These are phyloP conservation scores for Maudiozyma turicensis DNA, from an alignment of 805 yeast species.

Conservation along the genomic window DNA sequence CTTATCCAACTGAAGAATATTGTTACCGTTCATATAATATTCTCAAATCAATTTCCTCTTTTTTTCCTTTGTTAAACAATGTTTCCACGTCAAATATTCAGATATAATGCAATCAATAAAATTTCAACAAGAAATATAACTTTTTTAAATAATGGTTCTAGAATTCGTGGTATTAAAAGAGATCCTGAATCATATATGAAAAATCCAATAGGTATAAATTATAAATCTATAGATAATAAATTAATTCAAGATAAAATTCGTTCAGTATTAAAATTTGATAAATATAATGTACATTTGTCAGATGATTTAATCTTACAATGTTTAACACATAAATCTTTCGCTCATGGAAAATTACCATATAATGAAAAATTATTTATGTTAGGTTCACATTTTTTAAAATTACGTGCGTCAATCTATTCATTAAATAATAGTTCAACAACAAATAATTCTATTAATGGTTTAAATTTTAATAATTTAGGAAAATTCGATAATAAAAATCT, in stretches of 20 bases:
- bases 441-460: constrained; percentile 30
- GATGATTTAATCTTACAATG: constrained; percentile 65
- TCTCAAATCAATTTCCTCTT: no score
- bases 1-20: no score
- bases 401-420: constrained; percentile 27
- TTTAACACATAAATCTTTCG: constrained; percentile 89
- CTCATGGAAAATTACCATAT: constrained; percentile 82
- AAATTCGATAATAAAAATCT: constrained; percentile 42
- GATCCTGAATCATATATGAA: constrained; percentile 52
- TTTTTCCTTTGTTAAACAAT: not conserved
- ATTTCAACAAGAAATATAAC: constrained; percentile 25
- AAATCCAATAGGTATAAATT: constrained; percentile 41
- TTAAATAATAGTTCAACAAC: constrained; percentile 6
- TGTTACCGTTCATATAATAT: no score
- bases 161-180: constrained; percentile 64
- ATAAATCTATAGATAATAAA: constrained; percentile 40
- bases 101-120: not conserved
- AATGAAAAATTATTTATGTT: constrained; percentile 74
- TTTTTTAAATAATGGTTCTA: constrained; percentile 35
- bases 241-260: constrained; percentile 31
- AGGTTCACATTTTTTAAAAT: constrained; percentile 56
- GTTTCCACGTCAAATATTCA: not conserved
- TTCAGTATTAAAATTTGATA: constrained; percentile 14
- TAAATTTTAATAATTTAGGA: constrained; percentile 53
- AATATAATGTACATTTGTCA: constrained; percentile 34